Conservation (phyloP, 768 basidiomycete species). For the Leccinum uliginosum region DNA sequence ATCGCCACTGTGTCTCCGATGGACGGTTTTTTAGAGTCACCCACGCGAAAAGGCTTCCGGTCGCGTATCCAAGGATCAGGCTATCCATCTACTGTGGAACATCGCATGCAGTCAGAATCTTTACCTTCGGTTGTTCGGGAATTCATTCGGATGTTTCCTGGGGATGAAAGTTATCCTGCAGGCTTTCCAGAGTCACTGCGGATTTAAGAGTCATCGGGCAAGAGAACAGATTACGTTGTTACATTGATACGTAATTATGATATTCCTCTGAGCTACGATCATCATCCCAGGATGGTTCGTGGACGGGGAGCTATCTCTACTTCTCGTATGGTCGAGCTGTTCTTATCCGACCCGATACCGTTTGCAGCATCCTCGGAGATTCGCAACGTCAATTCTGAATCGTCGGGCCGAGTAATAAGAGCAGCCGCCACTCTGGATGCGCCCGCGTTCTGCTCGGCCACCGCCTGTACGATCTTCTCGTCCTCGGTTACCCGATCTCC, state of each 20-base stretch:
- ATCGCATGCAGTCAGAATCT: slow-evolving; percentile 8
- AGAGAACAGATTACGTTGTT: neutral
- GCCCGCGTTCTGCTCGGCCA: slow-evolving; percentile 12
- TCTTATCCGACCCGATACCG: slow-evolving; percentile 15
- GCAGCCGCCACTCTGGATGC: slow-evolving; percentile 10
- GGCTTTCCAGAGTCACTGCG: slow-evolving; percentile 32
- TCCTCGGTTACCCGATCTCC: slow-evolving; percentile 33
- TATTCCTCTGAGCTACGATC: neutral
- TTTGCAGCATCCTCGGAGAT: slow-evolving; percentile 15
- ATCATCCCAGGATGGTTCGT: slow-evolving; percentile 6
- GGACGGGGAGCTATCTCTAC: slow-evolving; percentile 13
- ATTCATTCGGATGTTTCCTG: slow-evolving; percentile 31
- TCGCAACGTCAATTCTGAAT: slow-evolving; percentile 26
- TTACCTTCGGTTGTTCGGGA: slow-evolving; percentile 29
- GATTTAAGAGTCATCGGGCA: slow-evolving; percentile 1
- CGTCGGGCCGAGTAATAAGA: slow-evolving; percentile 12
- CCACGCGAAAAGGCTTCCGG: slow-evolving; percentile 8
- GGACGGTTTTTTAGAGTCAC: neutral
- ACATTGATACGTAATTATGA: neutral
- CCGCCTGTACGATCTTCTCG: slow-evolving; percentile 17
- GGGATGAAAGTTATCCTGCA: slow-evolving; percentile 32
- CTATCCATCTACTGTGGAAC: neutral
- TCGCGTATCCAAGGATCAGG: neutral
- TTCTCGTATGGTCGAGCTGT: slow-evolving; percentile 11
- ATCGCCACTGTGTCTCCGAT: slow-evolving; percentile 1